Evolutionary conservation across 345 rosid genomes (phyloP).

Genomic region (Gossypium thurberi): DNA sequence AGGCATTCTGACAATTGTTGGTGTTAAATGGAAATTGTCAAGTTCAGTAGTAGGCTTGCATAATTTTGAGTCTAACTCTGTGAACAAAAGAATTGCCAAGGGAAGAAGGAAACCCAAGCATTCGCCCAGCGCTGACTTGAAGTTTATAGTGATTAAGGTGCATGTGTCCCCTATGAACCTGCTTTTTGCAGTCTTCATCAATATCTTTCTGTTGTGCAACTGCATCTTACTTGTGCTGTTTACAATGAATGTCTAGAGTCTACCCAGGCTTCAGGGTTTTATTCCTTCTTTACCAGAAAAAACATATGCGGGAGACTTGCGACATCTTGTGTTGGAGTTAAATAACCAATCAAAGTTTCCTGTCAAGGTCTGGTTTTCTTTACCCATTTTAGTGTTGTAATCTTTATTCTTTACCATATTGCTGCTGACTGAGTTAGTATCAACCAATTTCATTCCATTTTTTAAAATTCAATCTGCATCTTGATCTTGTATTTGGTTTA

Average conservation of each 20-base stretch:
- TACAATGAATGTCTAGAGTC: conserved; percentile 37
- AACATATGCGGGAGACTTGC: conserved; percentile 70
- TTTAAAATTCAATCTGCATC: background rate
- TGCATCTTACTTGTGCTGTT: background rate
- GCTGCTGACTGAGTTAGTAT: background rate
- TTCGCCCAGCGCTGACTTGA: conserved; percentile 47
- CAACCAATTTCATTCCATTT: background rate
- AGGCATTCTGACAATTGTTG: conserved; percentile 80
- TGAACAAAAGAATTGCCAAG: conserved; percentile 41
- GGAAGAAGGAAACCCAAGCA: conserved; percentile 48
- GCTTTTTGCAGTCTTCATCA: background rate
- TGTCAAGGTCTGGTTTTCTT: conserved; percentile 52
- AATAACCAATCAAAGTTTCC: conserved; percentile 62
- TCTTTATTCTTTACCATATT: background rate
- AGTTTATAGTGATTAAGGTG: conserved; percentile 85
- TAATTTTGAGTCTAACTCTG: conserved; percentile 46
- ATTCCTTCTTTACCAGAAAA: conserved; percentile 55
- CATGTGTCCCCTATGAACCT: conserved; percentile 6
- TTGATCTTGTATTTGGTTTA: background rate
- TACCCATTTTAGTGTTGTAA: conserved; percentile 4
- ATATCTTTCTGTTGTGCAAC: background rate
- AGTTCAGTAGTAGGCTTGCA: conserved; percentile 69
- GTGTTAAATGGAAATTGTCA: conserved; percentile 87
- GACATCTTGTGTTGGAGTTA: conserved; percentile 63
- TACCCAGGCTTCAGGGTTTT: conserved; percentile 85